Evolutionary conservation across 768 basidiomycete species (phyloP).

Genomic region (Amanita fuliginea): DNA sequence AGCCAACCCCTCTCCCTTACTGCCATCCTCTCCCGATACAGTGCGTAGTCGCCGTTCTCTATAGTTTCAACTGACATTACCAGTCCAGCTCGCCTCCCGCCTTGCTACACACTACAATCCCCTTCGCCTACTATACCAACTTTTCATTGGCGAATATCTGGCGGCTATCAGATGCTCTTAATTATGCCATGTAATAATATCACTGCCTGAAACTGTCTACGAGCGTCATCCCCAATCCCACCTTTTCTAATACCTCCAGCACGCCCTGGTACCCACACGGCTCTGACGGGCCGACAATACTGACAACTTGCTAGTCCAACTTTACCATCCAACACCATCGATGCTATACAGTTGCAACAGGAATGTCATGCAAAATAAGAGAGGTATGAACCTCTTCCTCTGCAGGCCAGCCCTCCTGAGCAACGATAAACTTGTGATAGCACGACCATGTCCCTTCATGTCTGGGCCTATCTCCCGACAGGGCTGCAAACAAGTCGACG

Average conservation of each 20-base stretch:
- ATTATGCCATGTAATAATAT: not conserved
- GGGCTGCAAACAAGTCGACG: conserved; percentile 62
- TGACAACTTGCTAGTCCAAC: conserved; percentile 24
- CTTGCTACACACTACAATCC: conserved; percentile 50
- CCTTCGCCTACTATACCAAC: conserved; percentile 35
- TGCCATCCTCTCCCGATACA: conserved; percentile 48
- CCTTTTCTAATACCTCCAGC: conserved; percentile 45
- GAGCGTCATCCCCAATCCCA: conserved; percentile 35
- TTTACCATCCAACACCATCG: conserved; percentile 57
- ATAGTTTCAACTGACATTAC: not conserved
- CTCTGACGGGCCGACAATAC: conserved; percentile 61
- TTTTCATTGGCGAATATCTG: conserved; percentile 19
- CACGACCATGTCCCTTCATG: conserved; percentile 80
- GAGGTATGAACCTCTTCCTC: conserved; percentile 53
- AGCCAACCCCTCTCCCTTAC: conserved; percentile 42
- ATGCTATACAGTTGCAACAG: conserved; percentile 76
- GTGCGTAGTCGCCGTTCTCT: conserved; percentile 20
- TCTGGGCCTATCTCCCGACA: conserved; percentile 60
- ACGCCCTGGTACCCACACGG: conserved; percentile 51
- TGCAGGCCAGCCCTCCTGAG: conserved; percentile 3
- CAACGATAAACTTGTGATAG: conserved; percentile 72
- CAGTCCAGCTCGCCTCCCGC: conserved; percentile 35
- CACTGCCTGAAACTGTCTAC: not conserved
- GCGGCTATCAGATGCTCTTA: conserved; percentile 29
- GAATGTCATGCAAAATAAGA: conserved; percentile 62